Percentiles rank a stretch among this genome's conserved stretches.
These are phyloP conservation scores for Toxoplasma gondii DNA, from an alignment of 169 alveolate species.

Conservation along the genomic window DNA sequence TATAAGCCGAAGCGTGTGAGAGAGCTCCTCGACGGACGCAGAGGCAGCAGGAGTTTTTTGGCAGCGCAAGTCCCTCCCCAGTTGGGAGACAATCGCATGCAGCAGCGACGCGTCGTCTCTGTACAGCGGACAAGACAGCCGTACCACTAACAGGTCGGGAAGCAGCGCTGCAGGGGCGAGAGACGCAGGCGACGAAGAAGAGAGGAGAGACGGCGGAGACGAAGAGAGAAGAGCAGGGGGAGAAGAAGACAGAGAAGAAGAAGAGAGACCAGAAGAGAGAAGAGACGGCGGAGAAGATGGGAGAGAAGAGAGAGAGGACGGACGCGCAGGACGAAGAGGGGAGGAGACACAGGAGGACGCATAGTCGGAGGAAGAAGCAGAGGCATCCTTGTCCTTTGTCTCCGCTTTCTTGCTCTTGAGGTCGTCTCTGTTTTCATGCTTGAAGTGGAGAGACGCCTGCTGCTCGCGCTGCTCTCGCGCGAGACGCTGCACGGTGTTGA, in stretches of 20 bases:
- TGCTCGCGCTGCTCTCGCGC: slow-evolving; percentile 36
- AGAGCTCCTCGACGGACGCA: slow-evolving; percentile 49
- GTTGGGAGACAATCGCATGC: slow-evolving; percentile 55
- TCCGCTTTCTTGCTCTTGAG: too few species aligned
- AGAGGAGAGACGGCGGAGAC: neutral
- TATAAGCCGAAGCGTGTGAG: slow-evolving; percentile 9
- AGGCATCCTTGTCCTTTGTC: neutral
- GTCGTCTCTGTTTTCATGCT: neutral
- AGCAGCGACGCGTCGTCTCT: slow-evolving; percentile 49
- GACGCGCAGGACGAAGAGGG: neutral
- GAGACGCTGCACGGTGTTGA: slow-evolving; percentile 41
- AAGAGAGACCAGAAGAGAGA: neutral
- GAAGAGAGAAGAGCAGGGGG: neutral
- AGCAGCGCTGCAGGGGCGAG: neutral
- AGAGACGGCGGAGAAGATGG: neutral
- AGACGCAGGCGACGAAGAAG: neutral
- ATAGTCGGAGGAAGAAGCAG: neutral
- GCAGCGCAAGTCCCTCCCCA: slow-evolving; percentile 17
- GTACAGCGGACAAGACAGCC: slow-evolving; percentile 47
- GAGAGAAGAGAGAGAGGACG: neutral
- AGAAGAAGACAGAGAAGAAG: neutral
- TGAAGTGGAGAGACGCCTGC: slow-evolving; percentile 13
- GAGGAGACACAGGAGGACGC: neutral
- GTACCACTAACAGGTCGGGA: slow-evolving; percentile 46
- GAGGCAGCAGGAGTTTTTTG: slow-evolving; percentile 38